Base-by-base conservation (phyloP, 2,329 filamentous ascomycete species). In the Malbranchea zuffiana region DNA sequence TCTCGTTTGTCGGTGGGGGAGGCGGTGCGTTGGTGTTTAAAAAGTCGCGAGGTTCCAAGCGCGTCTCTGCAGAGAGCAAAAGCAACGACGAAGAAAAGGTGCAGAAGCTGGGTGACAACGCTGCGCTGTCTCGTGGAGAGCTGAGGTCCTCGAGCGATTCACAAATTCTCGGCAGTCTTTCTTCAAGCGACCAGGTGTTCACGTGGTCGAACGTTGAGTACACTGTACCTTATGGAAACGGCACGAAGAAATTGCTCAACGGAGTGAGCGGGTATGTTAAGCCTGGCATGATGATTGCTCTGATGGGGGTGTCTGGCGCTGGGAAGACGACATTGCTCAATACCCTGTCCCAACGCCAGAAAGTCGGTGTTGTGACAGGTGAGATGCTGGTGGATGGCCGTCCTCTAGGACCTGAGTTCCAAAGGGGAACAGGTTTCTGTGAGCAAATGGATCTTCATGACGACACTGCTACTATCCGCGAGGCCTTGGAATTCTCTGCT, bases 261-360 rank as follows among this genome's bases (percentile, higher is more conserved):
- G 68, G 75, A 4, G 74, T 90, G 41, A 78, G 69, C 40, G 84
- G 84, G 1, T 88, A 82, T 47, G 82, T 77, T 1, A 86, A 85
- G 50, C 84, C 84, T 1, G 83, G 84, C 12, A 61, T 80, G 12
- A 78, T 92, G 72, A 76, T 84, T 28, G 84, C 84, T 0, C 64
- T 92, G 1, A 83, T 90, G 68, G 85, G 85, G 37, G 81, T 80
- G 1, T 83, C 75, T 3, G 82, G 82, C 28, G 84, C 85, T 6
- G 85, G 84, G 8, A 92, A 92, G 61, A 87, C 82, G 0, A 90
- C 84, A 0, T 63, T 92, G 0, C 67, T 92, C 12, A 86, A 90
- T 56, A 84, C 80, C 0, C 60, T 82, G 2, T 77, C 82, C 0
- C 81, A 87, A 50, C 73, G 83, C 2, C 78, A 85, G 53, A 76